Evolutionary conservation across 2,329 filamentous ascomycete genomes (phyloP).

Genomic region (Bipolaris bicolor): DNA sequence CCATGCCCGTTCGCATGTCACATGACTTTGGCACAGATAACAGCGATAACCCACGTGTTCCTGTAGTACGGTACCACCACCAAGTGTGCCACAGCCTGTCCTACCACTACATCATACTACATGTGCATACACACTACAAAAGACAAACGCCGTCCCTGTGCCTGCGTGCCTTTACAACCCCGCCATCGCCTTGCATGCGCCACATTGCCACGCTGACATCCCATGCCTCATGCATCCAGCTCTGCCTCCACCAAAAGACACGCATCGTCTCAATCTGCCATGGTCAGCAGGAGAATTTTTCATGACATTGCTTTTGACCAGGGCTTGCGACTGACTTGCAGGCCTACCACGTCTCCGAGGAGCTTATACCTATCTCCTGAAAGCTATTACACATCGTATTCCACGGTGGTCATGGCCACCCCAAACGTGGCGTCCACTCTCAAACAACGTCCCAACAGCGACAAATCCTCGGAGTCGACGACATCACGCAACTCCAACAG

Average conservation of each 20-base stretch:
- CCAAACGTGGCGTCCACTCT: background rate
- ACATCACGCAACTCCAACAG: background rate
- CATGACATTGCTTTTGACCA: no score
- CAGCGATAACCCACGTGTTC: no score
- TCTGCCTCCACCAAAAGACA: no score
- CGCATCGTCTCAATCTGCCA: background rate
- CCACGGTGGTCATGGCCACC: background rate
- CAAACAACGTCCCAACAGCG: background rate
- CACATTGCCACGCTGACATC: no score
- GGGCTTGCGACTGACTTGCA: background rate
- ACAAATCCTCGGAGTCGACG: background rate
- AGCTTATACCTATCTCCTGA: background rate
- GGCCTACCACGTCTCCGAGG: background rate
- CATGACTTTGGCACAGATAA: background rate
- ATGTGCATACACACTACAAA: no score
- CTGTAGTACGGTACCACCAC: no score
- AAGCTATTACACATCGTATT: background rate
- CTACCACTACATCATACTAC: no score
- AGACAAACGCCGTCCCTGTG: no score
- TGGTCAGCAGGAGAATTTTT: background rate
- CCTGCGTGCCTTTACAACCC: no score
- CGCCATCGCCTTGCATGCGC: no score
- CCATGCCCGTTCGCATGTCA: background rate
- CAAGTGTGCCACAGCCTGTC: no score
- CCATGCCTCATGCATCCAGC: no score